A percentile compares a stretch with the other conserved stretches of the same genome.
Conservation (phyloP, 805 yeast species). For the Ogataea kodamae region DNA sequence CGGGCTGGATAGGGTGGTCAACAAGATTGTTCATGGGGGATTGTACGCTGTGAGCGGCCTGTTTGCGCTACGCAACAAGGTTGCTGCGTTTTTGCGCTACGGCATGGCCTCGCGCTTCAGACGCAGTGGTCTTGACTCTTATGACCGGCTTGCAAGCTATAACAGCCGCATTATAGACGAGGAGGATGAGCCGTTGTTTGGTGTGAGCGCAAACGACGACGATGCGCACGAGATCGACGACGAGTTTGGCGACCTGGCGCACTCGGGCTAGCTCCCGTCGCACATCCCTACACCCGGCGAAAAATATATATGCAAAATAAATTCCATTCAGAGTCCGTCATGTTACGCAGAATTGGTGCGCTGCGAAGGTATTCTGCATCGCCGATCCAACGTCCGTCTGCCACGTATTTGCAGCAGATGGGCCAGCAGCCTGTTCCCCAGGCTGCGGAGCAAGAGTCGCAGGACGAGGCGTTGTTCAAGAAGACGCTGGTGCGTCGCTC, state of each 20-base stretch:
- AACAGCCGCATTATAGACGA: conserved; percentile 32
- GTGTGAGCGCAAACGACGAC: conserved; percentile 38
- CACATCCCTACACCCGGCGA: neutral
- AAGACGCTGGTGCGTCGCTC: conserved; percentile 28
- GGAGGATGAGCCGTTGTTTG: conserved; percentile 33
- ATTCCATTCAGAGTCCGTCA: conserved; percentile 1
- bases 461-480: conserved; percentile 22
- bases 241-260: conserved; percentile 28
- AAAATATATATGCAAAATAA: neutral
- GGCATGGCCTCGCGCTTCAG: conserved; percentile 26
- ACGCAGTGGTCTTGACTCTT: conserved; percentile 16
- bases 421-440: conserved; percentile 30
- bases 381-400: conserved; percentile 21
- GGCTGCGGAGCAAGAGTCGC: conserved; percentile 8
- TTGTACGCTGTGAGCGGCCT: conserved; percentile 32
- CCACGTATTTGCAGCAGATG: conserved; percentile 23
- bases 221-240: conserved; percentile 48
- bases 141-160: conserved; percentile 25
- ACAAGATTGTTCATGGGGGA: conserved; percentile 56
- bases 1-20: conserved; percentile 54
- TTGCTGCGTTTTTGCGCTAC: conserved; percentile 21
- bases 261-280: conserved; percentile 12
- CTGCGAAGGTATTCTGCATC: conserved; percentile 7
- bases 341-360: conserved; percentile 1
- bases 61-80: conserved; percentile 15